These are phyloP conservation scores for Penicillium bialowiezense DNA, from an alignment of 495 filamentous ascomycete species.

Conservation along the genomic window DNA sequence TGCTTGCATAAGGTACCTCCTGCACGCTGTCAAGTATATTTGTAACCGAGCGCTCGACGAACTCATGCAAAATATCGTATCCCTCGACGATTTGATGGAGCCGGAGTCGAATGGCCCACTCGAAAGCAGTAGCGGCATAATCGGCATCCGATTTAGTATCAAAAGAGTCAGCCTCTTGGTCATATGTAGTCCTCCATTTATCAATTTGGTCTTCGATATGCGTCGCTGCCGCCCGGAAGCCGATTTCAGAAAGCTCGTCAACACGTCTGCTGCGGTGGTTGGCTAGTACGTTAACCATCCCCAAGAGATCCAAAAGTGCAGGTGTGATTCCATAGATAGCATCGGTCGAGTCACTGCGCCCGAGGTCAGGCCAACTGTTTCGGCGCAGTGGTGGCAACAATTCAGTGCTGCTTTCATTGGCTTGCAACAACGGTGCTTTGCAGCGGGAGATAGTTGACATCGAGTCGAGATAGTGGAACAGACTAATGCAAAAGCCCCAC, in stretches of 20 bases:
- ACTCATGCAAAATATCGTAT: constrained; percentile 17
- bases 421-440: constrained; percentile 24
- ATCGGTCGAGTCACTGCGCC: constrained; percentile 9
- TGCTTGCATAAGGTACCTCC: constrained; percentile 24
- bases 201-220: constrained; percentile 21
- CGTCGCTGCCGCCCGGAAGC: constrained; percentile 25
- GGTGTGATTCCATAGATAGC: constrained; percentile 25
- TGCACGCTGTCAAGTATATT: constrained; percentile 19
- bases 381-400: constrained; percentile 12
- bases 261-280: constrained; percentile 25
- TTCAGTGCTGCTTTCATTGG: constrained; percentile 15
- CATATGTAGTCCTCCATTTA: constrained; percentile 18
- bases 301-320: constrained; percentile 21
- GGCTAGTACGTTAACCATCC: constrained; percentile 30
- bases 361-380: constrained; percentile 8
- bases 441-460: constrained; percentile 34
- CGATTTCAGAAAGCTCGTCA: constrained; percentile 30
- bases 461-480: constrained; percentile 31
- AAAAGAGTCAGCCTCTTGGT: neutral
- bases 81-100: constrained; percentile 30
- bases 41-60: constrained; percentile 17
- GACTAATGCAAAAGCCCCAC: constrained; percentile 22
- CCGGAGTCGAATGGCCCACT: constrained; percentile 29
- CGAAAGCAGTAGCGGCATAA: constrained; percentile 23
- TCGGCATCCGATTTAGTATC: constrained; percentile 10